phyloP scores from a whole-genome alignment of 257 asterid genomes.

The Solanum pimpinellifolium region DNA sequence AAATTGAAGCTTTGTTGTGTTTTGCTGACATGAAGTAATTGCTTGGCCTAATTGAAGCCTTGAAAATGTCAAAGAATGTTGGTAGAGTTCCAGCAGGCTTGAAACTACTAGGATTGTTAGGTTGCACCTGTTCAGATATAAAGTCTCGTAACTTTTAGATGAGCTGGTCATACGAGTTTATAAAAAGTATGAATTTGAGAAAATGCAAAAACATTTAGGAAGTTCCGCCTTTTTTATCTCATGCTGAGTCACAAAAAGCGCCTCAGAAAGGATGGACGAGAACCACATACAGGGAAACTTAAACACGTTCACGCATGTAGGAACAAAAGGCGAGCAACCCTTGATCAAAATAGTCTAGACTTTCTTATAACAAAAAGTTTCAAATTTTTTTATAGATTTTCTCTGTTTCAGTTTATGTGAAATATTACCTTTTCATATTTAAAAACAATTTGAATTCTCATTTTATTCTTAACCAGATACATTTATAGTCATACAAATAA shows the following conservation, averaged over 20 bases:
- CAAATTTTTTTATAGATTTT: background rate
- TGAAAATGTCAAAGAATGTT: constrained; percentile 9
- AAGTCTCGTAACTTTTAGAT: background rate
- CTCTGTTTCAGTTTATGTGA: background rate
- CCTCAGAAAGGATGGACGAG: no score
- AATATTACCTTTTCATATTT: background rate
- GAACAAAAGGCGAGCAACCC: background rate
- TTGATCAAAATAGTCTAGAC: background rate
- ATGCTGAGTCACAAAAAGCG: background rate
- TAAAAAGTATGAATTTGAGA: background rate
- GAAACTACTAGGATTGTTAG: background rate
- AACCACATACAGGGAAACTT: background rate
- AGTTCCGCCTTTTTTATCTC: background rate
- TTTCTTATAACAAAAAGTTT: background rate
- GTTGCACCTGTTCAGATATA: background rate
- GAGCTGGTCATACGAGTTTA: background rate
- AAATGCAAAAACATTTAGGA: background rate
- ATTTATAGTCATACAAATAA: background rate
- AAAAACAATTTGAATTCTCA: no score
- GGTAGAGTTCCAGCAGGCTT: constrained; percentile 11
- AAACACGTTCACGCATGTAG: background rate
- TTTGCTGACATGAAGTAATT: constrained; percentile 4
- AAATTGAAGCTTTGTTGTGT: background rate
- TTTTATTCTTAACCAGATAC: no score
- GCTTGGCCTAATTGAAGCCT: constrained; percentile 8